Evolutionary conservation across 768 basidiomycete genomes (phyloP).

Genomic region (Postia placenta): DNA sequence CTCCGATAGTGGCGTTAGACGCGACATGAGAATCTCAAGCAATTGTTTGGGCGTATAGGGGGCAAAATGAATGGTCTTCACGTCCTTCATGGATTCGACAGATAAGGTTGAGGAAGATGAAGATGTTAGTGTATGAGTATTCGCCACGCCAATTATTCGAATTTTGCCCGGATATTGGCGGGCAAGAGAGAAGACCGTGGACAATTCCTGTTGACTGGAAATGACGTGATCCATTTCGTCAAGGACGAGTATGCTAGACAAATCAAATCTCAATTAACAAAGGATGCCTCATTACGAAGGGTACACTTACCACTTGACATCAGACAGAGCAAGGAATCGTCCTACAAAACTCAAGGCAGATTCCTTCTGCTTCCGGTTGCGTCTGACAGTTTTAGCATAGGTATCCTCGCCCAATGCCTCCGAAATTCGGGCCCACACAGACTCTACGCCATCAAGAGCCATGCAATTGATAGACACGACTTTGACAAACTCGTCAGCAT

Average conservation of each 20-base stretch:
- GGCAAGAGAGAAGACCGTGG: slow-evolving; percentile 64
- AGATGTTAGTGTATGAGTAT: slow-evolving; percentile 78
- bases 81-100: slow-evolving; percentile 23
- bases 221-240: slow-evolving; percentile 86
- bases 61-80: slow-evolving; percentile 71
- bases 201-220: slow-evolving; percentile 41
- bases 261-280: too few species aligned
- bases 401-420: slow-evolving; percentile 48
- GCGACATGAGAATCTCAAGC: slow-evolving; percentile 57
- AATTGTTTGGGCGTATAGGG: slow-evolving; percentile 75
- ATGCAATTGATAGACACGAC: slow-evolving; percentile 69
- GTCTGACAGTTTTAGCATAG: too few species aligned
- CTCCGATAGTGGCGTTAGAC: slow-evolving; percentile 47
- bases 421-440: slow-evolving; percentile 63
- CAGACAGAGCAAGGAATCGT: not conserved
- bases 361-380: too few species aligned
- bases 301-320: slow-evolving; percentile 1
- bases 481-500: slow-evolving; percentile 39
- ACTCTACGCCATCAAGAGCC: slow-evolving; percentile 61
- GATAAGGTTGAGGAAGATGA: slow-evolving; percentile 34
- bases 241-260: slow-evolving; percentile 69
- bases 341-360: too few species aligned
- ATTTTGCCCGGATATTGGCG: slow-evolving; percentile 44
- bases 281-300: too few species aligned
- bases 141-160: slow-evolving; percentile 80